phyloP scores from a whole-genome alignment of 805 yeast species.

The Yarrowia divulgata region DNA sequence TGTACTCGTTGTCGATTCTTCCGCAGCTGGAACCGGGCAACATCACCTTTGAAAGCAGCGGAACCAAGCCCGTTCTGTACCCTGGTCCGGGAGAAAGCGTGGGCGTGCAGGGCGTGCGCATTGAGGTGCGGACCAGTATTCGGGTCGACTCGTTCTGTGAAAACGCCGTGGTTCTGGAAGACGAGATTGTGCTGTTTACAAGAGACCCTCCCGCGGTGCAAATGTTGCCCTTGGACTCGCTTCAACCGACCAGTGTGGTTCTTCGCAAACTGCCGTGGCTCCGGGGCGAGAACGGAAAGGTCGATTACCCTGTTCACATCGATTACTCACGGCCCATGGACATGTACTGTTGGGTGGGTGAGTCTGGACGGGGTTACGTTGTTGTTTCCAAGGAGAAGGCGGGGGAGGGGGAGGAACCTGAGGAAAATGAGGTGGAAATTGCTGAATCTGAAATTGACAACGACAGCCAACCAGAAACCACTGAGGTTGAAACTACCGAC shows the following conservation, averaged over 20 bases:
- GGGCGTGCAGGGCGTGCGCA: conserved; percentile 50
- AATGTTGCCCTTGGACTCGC: conserved; percentile 42
- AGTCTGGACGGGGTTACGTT: conserved; percentile 42
- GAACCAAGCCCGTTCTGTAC: conserved; percentile 41
- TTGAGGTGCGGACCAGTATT: conserved; percentile 46
- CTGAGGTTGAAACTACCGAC: too few relatives aligned
- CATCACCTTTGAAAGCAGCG: conserved; percentile 38
- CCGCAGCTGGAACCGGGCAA: conserved; percentile 41
- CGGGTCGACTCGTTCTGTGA: conserved; percentile 49
- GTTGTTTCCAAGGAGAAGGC: conserved; percentile 5
- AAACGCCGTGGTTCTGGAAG: conserved; percentile 44
- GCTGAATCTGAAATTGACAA: not conserved
- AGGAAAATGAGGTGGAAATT: too few relatives aligned
- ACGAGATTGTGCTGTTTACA: conserved; percentile 45
- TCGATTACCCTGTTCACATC: conserved; percentile 44
- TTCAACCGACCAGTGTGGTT: conserved; percentile 41
- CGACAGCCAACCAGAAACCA: not conserved
- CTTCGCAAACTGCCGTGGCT: conserved; percentile 44
- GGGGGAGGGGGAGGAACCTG: not conserved
- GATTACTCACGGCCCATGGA: conserved; percentile 38
- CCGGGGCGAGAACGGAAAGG: conserved; percentile 44
- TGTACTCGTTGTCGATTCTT: conserved; percentile 44
- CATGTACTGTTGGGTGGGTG: conserved; percentile 37
- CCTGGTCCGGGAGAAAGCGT: conserved; percentile 54
- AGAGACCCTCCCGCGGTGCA: conserved; percentile 43